These are phyloP conservation scores for Fusarium cicatricum DNA, from an alignment of 2,329 filamentous ascomycete species.

Conservation along the genomic window DNA sequence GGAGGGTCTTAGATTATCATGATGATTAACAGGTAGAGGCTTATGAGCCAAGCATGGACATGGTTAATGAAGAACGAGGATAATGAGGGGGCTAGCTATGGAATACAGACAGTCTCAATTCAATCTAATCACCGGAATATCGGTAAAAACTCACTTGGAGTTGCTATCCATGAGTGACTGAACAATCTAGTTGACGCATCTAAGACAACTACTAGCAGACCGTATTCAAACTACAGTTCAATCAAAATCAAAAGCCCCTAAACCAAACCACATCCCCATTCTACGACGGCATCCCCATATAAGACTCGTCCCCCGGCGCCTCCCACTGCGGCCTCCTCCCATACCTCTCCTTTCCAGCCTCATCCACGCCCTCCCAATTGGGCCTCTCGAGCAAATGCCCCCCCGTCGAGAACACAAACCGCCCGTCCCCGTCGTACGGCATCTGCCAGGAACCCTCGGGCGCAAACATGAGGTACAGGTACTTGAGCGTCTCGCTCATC, in stretches of 20 bases:
- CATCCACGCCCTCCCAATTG: neutral
- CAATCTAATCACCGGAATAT: no score
- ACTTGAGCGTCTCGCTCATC: slow-evolving; percentile 90
- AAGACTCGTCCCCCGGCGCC: neutral
- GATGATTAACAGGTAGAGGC: neutral
- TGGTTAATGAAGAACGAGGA: neutral
- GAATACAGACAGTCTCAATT: no score
- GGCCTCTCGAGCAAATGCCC: slow-evolving; percentile 51
- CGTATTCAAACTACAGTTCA: no score
- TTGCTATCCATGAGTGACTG: no score
- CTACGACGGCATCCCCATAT: neutral
- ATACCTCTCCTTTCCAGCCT: neutral
- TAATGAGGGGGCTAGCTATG: neutral
- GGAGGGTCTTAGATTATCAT: slow-evolving; percentile 53
- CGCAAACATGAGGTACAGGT: slow-evolving; percentile 76
- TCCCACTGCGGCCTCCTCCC: neutral
- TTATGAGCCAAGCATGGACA: no score
- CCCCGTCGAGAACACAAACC: slow-evolving; percentile 61
- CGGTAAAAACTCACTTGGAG: no score
- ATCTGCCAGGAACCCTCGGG: slow-evolving; percentile 65
- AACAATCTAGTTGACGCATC: no score
- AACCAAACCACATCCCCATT: neutral
- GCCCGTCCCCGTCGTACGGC: slow-evolving; percentile 53
- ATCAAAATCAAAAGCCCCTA: no score
- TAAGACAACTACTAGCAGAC: no score